A percentile compares a stretch with the other conserved stretches of the same genome.
Conservation (phyloP, 805 yeast genomes). For the Ogataea pignaliae region DNA sequence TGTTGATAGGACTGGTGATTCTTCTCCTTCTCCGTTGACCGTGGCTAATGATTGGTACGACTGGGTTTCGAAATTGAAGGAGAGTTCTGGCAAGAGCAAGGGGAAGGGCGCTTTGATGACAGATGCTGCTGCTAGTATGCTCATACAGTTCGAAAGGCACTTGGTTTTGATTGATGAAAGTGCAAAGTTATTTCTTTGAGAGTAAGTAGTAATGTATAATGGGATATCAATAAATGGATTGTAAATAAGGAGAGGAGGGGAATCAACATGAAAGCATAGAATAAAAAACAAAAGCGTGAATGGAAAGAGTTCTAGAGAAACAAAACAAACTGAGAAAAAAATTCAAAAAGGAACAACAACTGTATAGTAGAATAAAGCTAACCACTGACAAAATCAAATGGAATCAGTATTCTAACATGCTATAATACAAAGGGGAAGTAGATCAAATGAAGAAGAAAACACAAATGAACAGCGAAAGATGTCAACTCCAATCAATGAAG, state of each 20-base stretch:
- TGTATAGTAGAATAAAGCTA: background rate
- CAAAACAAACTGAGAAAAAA: background rate
- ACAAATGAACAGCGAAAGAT: too few relatives aligned
- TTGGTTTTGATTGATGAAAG: conserved; percentile 20
- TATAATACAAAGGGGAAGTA: background rate
- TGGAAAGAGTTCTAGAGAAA: background rate
- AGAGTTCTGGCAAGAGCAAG: background rate
- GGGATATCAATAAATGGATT: background rate
- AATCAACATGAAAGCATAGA: too few relatives aligned
- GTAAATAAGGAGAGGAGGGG: background rate
- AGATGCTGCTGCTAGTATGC: conserved; percentile 3
- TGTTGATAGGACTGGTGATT: background rate
- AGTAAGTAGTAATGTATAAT: background rate
- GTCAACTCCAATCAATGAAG: too few relatives aligned
- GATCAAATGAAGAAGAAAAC: too few relatives aligned
- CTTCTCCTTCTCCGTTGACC: background rate
- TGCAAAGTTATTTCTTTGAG: conserved; percentile 10
- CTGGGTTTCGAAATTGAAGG: background rate
- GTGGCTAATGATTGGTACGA: background rate
- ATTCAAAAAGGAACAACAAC: background rate
- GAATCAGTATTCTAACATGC: background rate
- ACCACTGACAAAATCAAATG: background rate
- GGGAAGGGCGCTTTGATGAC: conserved; percentile 2
- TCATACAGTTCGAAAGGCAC: conserved; percentile 17
- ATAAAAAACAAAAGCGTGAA: background rate